Evolutionary conservation across 2,329 filamentous ascomycete genomes (phyloP).

Genomic region (Colletotrichum sp.): DNA sequence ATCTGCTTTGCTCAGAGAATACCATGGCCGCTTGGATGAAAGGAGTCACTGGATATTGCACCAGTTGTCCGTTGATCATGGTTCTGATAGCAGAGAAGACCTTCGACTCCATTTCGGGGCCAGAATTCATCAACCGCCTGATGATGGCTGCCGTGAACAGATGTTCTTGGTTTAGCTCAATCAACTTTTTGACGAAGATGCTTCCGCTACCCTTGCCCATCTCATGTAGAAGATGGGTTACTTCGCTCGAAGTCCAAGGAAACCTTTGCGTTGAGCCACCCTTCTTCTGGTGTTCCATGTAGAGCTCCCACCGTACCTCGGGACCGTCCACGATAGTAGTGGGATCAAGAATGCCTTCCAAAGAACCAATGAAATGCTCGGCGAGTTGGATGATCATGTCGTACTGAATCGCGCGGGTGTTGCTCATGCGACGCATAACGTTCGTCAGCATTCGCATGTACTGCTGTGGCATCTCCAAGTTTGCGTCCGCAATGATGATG

Average conservation of each 20-base stretch:
- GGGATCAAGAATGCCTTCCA: slow-evolving; percentile 42
- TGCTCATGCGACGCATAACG: slow-evolving; percentile 53
- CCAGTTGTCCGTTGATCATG: slow-evolving; percentile 57
- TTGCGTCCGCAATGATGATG: slow-evolving; percentile 65
- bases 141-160: slow-evolving; percentile 61
- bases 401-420: slow-evolving; percentile 59
- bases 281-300: slow-evolving; percentile 30
- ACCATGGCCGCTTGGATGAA: slow-evolving; percentile 62
- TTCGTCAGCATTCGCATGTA: slow-evolving; percentile 60
- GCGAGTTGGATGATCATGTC: slow-evolving; percentile 57
- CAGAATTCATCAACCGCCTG: slow-evolving; percentile 57
- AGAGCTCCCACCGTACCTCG: slow-evolving; percentile 42
- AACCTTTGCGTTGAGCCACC: slow-evolving; percentile 32
- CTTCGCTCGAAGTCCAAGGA: slow-evolving; percentile 51
- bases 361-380: slow-evolving; percentile 46
- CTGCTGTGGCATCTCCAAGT: slow-evolving; percentile 55
- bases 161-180: slow-evolving; percentile 65
- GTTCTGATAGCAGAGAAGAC: slow-evolving; percentile 59
- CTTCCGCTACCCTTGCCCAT: slow-evolving; percentile 45
- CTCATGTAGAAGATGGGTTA: slow-evolving; percentile 48
- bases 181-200: slow-evolving; percentile 70
- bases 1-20: slow-evolving; percentile 53
- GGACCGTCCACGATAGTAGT: slow-evolving; percentile 43
- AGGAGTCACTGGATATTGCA: slow-evolving; percentile 52
- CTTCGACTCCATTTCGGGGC: slow-evolving; percentile 53